Base-by-base conservation (phyloP, 305 asterid species). In the Fraxinus sp. region DNA sequence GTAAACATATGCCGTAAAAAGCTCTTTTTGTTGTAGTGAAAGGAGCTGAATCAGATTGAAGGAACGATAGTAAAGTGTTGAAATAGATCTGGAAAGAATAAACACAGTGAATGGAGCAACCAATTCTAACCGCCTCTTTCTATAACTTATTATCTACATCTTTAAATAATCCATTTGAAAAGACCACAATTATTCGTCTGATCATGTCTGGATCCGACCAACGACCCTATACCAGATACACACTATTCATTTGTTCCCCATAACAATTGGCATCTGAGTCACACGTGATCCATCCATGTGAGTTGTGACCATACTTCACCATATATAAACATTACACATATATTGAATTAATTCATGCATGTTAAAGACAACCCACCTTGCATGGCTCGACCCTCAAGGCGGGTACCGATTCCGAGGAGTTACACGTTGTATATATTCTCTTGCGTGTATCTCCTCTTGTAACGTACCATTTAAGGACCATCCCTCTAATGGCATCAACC, bases 361-460 rank as follows among this genome's bases (percentile, higher is more conserved):
- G 10, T 73, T 18, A 36, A 82, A 76, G 80, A 57, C 81, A 84
- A 77, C 80, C 72, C 64, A 5, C 0, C 72, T 59, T 36, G 18
- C 18, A 10, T 24, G 90, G 88, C 90, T 87, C 91, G 86, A 79
- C 91, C 91, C 87, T 89, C 86, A 74, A 89, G 79, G 91, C 86
- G 76, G 92, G 90, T 89, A 87, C 89, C 86, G 74, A 76, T 39
- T 77, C 59, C 85, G 0, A 79, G 79, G 79, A 76, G n/a, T 1
- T 49, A 57, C 76, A 84, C 86, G 83, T 85, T 88, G 87, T 85
- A 52, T 59, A 36, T 80, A 77, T 28, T 79, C 4, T 70, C 39
- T 26, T 68, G 35, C 80, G 18, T 33, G 74, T 64, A 3, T 36
- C 49, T 39, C 13, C 49, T 39, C 49, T 9, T 39, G 49, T 57